Conservation (phyloP, 208 protist species). For the Acanthamoeba castellanii region DNA sequence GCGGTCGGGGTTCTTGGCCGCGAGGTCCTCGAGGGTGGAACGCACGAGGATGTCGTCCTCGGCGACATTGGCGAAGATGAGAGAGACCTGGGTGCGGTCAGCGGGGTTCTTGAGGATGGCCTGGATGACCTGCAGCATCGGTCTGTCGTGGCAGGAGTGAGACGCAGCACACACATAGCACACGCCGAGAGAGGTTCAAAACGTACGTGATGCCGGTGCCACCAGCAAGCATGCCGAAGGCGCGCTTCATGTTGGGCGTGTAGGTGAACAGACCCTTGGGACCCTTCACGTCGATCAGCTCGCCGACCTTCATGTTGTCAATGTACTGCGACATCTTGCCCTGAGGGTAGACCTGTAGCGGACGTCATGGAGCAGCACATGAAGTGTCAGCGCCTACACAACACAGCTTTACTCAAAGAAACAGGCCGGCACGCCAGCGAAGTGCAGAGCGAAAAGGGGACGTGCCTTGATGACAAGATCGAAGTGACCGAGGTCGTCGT, state of each 20-base stretch:
- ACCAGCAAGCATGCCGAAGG: slow-evolving; percentile 83
- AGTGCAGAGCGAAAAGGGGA: not conserved
- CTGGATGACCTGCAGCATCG: slow-evolving; percentile 77
- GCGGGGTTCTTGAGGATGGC: slow-evolving; percentile 71
- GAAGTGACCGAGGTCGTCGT: slow-evolving; percentile 81
- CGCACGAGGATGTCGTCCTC: slow-evolving; percentile 84
- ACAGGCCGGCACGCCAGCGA: not conserved
- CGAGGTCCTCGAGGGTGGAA: slow-evolving; percentile 61
- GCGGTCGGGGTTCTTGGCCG: slow-evolving; percentile 43
- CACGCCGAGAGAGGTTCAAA: slow-evolving; percentile 56
- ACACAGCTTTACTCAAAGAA: not conserved
- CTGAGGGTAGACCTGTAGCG: slow-evolving; percentile 76
- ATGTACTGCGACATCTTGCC: slow-evolving; percentile 76
- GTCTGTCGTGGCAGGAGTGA: not conserved
- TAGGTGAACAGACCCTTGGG: slow-evolving; percentile 81
- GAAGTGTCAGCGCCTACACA: too few species aligned
- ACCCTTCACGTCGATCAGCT: slow-evolving; percentile 78
- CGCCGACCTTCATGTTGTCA: slow-evolving; percentile 77
- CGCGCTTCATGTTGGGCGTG: slow-evolving; percentile 69
- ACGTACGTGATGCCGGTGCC: slow-evolving; percentile 81
- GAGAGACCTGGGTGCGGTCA: slow-evolving; percentile 76
- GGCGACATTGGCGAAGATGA: slow-evolving; percentile 83
- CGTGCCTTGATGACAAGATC: slow-evolving; percentile 82
- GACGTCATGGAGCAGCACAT: not conserved
- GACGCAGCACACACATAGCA: not conserved